phyloP scores from a whole-genome alignment of 805 yeast species.

The Cyberlindnera galapagoensis region DNA sequence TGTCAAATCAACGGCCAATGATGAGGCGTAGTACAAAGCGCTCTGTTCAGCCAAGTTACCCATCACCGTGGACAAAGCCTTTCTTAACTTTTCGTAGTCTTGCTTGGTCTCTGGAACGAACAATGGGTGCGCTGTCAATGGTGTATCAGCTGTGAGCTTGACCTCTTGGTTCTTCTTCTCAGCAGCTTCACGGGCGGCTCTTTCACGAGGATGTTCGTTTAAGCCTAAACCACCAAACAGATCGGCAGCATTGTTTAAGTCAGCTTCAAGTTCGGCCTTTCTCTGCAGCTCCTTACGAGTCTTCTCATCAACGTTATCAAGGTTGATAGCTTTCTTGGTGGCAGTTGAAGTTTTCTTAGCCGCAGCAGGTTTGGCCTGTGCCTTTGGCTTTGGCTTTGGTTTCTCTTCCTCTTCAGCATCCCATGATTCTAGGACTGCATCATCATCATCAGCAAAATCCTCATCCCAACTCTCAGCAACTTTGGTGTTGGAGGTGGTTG shows the following conservation, averaged over 20 bases:
- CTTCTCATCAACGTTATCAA: slow-evolving; percentile 64
- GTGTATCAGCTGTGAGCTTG: slow-evolving; percentile 49
- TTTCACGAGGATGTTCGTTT: slow-evolving; percentile 40
- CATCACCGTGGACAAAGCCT: slow-evolving; percentile 58
- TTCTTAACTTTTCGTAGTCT: slow-evolving; percentile 74
- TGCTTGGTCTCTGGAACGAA: slow-evolving; percentile 76
- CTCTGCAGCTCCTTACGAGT: slow-evolving; percentile 71
- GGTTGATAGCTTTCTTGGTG: slow-evolving; percentile 29
- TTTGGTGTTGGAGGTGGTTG: slow-evolving; percentile 43
- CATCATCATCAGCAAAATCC: slow-evolving; percentile 62
- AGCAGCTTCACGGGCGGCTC: slow-evolving; percentile 29
- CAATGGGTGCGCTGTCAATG: slow-evolving; percentile 69
- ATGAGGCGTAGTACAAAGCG: slow-evolving; percentile 60
- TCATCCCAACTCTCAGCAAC: slow-evolving; percentile 78
- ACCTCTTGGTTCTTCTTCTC: slow-evolving; percentile 26
- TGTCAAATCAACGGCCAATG: slow-evolving; percentile 76
- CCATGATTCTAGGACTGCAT: slow-evolving; percentile 83
- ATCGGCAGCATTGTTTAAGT: slow-evolving; percentile 89
- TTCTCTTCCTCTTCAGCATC: slow-evolving; percentile 71
- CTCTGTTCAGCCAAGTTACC: slow-evolving; percentile 56
- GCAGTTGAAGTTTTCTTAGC: slow-evolving; percentile 29
- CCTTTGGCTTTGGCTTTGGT: slow-evolving; percentile 26
- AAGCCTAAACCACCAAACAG: slow-evolving; percentile 70
- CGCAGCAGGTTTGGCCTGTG: slow-evolving; percentile 19
- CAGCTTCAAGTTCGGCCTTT: slow-evolving; percentile 78